phyloP scores from a whole-genome alignment of 2,329 filamentous ascomycete genomes.

The Chaetothyriales sp. region DNA sequence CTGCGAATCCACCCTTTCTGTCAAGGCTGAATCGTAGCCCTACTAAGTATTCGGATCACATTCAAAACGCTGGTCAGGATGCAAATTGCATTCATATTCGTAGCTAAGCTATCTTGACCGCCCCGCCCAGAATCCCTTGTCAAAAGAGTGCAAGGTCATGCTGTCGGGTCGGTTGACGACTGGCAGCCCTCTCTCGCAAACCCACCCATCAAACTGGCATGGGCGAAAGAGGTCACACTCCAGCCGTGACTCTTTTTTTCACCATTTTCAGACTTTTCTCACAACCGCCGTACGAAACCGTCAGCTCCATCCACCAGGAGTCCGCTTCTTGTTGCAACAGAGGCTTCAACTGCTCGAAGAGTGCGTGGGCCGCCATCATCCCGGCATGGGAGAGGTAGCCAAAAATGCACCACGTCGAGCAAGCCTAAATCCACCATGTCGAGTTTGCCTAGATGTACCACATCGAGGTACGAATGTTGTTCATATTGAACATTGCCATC shows the following conservation, averaged over 20 bases:
- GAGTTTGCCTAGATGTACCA: conserved; percentile 24
- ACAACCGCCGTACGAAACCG: neutral
- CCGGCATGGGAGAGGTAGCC: neutral
- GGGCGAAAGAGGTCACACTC: conserved; percentile 7
- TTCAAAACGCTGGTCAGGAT: too few relatives aligned
- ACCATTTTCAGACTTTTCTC: conserved; percentile 6
- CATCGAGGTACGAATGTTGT: conserved; percentile 20
- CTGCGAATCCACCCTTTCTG: too few relatives aligned
- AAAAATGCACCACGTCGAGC: neutral
- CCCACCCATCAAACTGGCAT: conserved; percentile 10
- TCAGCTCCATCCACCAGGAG: conserved; percentile 11
- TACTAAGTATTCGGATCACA: too few relatives aligned
- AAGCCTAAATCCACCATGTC: too few relatives aligned
- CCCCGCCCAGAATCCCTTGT: neutral
- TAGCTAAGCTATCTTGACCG: neutral
- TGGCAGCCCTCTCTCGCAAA: conserved; percentile 6
- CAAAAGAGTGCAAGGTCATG: neutral
- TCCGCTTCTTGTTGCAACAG: conserved; percentile 16
- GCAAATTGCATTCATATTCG: neutral
- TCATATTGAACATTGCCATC: conserved; percentile 21
- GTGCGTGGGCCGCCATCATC: neutral
- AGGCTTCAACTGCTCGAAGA: conserved; percentile 17
- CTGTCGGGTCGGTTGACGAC: conserved; percentile 10
- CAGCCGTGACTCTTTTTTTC: conserved; percentile 12
- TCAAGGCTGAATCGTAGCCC: too few relatives aligned